Evolutionary conservation across 371 early-diverging fungal genomes (phyloP).

Genomic region (Apophysomyces ossiformis): DNA sequence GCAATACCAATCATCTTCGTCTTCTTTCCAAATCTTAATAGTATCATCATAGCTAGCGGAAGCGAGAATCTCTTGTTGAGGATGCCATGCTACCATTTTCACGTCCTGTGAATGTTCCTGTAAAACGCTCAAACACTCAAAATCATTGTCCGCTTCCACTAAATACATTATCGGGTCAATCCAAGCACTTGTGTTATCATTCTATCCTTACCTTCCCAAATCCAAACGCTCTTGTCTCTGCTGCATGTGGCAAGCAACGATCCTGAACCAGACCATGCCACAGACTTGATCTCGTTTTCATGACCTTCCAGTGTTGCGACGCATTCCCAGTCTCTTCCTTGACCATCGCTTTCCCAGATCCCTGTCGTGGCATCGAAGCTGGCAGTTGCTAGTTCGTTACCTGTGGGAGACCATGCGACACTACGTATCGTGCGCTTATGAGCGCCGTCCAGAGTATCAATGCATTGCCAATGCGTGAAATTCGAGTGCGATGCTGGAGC

Average conservation of each 20-base stretch:
- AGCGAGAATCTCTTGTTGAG: conserved; percentile 82
- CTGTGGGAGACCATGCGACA: conserved; percentile 84
- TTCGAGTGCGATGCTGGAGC: conserved; percentile 51
- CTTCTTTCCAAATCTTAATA: conserved; percentile 91
- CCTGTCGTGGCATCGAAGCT: conserved; percentile 94
- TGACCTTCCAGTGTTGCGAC: conserved; percentile 97
- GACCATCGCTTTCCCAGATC: conserved; percentile 80
- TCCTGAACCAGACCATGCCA: conserved; percentile 86
- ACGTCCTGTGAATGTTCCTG: conserved; percentile 98
- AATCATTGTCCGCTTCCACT: conserved; percentile 81
- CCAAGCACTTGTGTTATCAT: not conserved
- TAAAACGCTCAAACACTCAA: conserved; percentile 92
- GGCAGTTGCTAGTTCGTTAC: conserved; percentile 81
- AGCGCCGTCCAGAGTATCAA: conserved; percentile 80
- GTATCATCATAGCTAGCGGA: conserved; percentile 96
- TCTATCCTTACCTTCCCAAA: conserved; percentile 83
- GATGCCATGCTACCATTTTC: conserved; percentile 94
- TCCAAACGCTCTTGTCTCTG: conserved; percentile 97
- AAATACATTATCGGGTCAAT: not conserved
- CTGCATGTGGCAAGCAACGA: conserved; percentile 91
- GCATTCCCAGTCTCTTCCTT: conserved; percentile 79
- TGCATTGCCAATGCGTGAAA: conserved; percentile 70
- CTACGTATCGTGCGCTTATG: conserved; percentile 93
- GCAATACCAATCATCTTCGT: conserved; percentile 95
- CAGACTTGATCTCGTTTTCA: conserved; percentile 96